Evolutionary conservation across 352 stramenopile genomes (phyloP).

Genomic region (Pythium dissimile): DNA sequence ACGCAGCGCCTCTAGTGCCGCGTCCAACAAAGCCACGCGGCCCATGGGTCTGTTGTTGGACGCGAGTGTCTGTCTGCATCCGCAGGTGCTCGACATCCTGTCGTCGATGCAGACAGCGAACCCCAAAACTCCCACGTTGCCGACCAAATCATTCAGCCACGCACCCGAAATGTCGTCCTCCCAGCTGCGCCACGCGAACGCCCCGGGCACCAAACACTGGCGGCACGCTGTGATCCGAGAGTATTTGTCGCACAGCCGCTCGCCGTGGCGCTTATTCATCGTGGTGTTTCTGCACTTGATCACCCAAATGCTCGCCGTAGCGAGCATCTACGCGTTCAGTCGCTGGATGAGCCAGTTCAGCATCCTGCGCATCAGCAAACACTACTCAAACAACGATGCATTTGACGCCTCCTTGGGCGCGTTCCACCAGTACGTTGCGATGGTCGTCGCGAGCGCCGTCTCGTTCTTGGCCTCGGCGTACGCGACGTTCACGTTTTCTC

Average conservation of each 20-base stretch:
- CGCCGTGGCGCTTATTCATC: conserved; percentile 19
- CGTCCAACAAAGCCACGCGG: not conserved
- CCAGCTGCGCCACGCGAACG: not conserved
- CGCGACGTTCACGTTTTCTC: conserved; percentile 22
- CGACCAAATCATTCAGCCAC: not conserved
- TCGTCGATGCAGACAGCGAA: not conserved
- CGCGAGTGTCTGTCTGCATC: conserved; percentile 14
- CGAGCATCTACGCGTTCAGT: conserved; percentile 36
- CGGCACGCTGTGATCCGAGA: conserved; percentile 23
- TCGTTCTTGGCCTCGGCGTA: conserved; percentile 17
- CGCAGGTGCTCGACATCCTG: conserved; percentile 26
- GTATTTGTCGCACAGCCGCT: conserved; percentile 33
- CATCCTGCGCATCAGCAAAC: not conserved
- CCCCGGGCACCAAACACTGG: conserved; percentile 16
- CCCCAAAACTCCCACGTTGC: not conserved
- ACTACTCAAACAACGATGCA: conserved; percentile 14
- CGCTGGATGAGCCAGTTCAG: conserved; percentile 31
- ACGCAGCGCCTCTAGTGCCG: not conserved
- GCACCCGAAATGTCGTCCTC: not conserved
- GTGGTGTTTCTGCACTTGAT: conserved; percentile 31
- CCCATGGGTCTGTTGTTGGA: conserved; percentile 19
- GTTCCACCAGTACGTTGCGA: conserved; percentile 20
- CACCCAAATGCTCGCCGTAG: conserved; percentile 30
- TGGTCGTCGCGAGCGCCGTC: conserved; percentile 10
- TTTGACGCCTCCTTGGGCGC: conserved; percentile 6